Evolutionary conservation across 495 filamentous ascomycete genomes (phyloP).

Genomic region (Aspergillus mulundensis): DNA sequence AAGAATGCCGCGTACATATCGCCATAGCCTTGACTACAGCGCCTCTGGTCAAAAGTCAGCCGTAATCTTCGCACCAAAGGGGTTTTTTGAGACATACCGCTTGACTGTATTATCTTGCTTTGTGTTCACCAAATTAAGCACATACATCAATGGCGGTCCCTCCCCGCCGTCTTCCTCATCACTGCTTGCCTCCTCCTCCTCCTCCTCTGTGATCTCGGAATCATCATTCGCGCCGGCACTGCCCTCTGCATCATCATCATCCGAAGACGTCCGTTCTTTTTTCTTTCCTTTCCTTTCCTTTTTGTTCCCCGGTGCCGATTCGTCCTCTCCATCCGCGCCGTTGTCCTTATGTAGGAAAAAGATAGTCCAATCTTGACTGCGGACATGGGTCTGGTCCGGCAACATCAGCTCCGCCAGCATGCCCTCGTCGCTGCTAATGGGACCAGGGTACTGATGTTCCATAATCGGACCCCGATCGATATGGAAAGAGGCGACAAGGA

Average conservation of each 20-base stretch:
- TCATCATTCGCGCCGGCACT: slow-evolving; percentile 44
- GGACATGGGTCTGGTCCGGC: slow-evolving; percentile 91
- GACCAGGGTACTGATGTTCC: slow-evolving; percentile 94
- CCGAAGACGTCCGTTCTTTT: slow-evolving; percentile 27
- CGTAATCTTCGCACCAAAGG: not conserved
- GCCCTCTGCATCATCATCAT: slow-evolving; percentile 52
- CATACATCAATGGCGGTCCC: slow-evolving; percentile 91
- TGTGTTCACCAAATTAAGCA: slow-evolving; percentile 95
- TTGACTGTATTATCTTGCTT: slow-evolving; percentile 91
- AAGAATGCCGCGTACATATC: slow-evolving; percentile 98
- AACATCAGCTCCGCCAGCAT: slow-evolving; percentile 99
- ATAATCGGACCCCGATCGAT: slow-evolving; percentile 94
- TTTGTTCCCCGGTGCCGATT: slow-evolving; percentile 40
- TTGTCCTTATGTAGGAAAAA: slow-evolving; percentile 98
- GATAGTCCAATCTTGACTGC: slow-evolving; percentile 97
- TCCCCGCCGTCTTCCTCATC: slow-evolving; percentile 61
- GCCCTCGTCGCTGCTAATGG: slow-evolving; percentile 94
- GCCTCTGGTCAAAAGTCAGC: slow-evolving; percentile 54
- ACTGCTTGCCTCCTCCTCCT: slow-evolving; percentile 43
- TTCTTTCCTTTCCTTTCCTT: slow-evolving; percentile 49
- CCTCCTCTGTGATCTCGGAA: slow-evolving; percentile 39
- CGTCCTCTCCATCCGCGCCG: slow-evolving; percentile 68
- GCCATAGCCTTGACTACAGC: slow-evolving; percentile 98
- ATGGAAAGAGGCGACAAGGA: slow-evolving; percentile 96
- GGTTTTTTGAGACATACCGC: slow-evolving; percentile 44